Base-by-base conservation (phyloP, 305 asterid species). In the Fraxinus nigra region DNA sequence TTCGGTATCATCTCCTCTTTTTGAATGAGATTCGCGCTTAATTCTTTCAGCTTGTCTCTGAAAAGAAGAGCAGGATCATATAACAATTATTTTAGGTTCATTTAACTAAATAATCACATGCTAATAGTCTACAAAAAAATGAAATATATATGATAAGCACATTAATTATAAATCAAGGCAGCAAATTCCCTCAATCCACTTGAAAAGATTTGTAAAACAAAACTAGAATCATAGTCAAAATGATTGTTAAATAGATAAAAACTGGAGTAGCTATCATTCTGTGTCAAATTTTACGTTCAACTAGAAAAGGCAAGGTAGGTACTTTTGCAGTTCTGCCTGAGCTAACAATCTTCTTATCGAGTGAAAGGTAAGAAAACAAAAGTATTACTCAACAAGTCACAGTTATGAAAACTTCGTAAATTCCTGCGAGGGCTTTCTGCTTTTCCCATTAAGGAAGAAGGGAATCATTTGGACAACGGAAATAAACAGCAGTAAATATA, bases 31-130 rank as follows among this genome's bases (percentile, higher is more conserved):
- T 84, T 90, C 97, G 30, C 98, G 99, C 89, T 91, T 93, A 76
- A 92, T 86, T 89, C 99, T 91, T 82, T 93, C 97, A 82, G 98
- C 78, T 92, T 97, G 98, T 82, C 94, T 93, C 99, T 96, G 95
- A 77, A 79, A 59, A 67, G 24, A 78, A 73, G 14, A 83, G 76
- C 70, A 67, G 72, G 81, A 54, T 74, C 61, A 82, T 59, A 80
- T 38, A 48, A 56, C 59, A 56, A 82, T 65, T 33, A 78, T 81
- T 8, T 76, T 46, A 34, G 73, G 76, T 51, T 63, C 46, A 16
- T 75, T 18, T 4, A 54, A 85, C 38, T 20, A 76, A 63, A 46
- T 26, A 30, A 67, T 24, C 63, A 73, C 28, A 1, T 9, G 48
- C 48, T 74, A 51, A 81, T 70, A 79, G 72, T 59, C 38, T 43